Base-by-base conservation (phyloP, 1,284 basidiomycete species). In the Leccinum fallax region DNA sequence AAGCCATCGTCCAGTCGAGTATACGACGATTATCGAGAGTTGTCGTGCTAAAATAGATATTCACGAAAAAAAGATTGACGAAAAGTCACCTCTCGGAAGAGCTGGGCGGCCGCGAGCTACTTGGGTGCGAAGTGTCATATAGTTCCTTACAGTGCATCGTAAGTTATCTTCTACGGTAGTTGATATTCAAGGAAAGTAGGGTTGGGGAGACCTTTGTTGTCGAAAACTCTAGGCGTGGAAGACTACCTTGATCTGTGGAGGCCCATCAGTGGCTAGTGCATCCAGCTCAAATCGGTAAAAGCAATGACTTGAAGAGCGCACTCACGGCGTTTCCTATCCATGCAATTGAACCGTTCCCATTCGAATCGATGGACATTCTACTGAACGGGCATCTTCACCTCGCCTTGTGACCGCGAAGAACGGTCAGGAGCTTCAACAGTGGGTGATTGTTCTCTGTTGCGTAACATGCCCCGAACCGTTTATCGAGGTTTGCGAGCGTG, bases 71-170 rank as follows among this genome's bases (percentile, higher is more conserved):
- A 28, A 48, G 46, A n/a, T 48, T 40, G 26, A 53, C 40, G 40
- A 46, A 61, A n/a, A 21, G 43, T 19, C 19, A 15, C 36, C 15
- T 8, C 15, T 38, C 0, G n/a, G 53, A 43, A 26, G 36, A 16
- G 81, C 6, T 89, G 88, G 86, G 86, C 61, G 94, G 94, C 1
- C 81, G 92, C 61, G 94, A 93, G 13, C 80, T 91, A 71, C 78
- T 96, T 30, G 94, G 94, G 92, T 92, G 63, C 69, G 40, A 90
- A 88, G n/a, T 93, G 90, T 70, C 89, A 92, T 73, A 88, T 93
- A 57, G 80, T 92, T 4, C 89, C 89, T 13, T 80, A 80, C n/a
- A 26, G 40, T 26, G 16, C 71, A 49, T 65, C 67, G 52, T 74
- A 34, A 65, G 52, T 13, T n/a, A 4, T 40, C 19, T 6, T 10